A percentile compares a stretch with the other conserved stretches of the same genome.
Evolutionary conservation across 306 rosid genomes (phyloP).

Genomic region (Cicer cuneatum): DNA sequence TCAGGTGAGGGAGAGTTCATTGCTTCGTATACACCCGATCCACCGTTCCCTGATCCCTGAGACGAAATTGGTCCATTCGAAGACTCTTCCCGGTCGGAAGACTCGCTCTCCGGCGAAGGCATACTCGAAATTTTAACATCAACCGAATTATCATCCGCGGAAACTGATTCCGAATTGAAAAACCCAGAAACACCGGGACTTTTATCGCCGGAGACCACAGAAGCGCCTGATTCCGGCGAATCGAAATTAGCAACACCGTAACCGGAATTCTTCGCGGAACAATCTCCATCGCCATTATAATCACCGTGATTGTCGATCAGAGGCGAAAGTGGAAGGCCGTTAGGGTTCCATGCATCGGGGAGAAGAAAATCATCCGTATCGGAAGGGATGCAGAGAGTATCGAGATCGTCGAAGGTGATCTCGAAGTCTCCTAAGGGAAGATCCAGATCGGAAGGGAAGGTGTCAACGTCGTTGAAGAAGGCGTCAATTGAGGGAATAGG

Average conservation of each 20-base stretch:
- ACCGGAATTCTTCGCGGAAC: neutral
- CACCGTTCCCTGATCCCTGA: conserved; percentile 69
- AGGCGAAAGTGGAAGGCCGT: conserved; percentile 14
- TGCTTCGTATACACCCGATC: conserved; percentile 61
- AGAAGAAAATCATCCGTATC: conserved; percentile 65
- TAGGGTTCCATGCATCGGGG: conserved; percentile 50
- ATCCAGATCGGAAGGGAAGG: conserved; percentile 59
- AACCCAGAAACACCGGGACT: conserved; percentile 48
- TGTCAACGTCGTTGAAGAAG: conserved; percentile 41
- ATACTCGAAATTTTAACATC: conserved; percentile 36
- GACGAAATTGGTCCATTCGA: conserved; percentile 69
- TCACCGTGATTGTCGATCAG: neutral
- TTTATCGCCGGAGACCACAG: conserved; percentile 46
- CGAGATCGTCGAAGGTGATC: conserved; percentile 76
- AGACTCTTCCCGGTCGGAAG: conserved; percentile 51
- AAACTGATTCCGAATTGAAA: conserved; percentile 55
- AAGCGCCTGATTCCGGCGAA: conserved; percentile 52
- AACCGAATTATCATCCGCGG: neutral
- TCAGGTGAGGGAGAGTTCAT: conserved; percentile 53
- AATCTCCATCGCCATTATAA: neutral
- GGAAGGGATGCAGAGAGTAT: conserved; percentile 58
- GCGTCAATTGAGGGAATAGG: conserved; percentile 69
- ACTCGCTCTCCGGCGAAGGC: conserved; percentile 46
- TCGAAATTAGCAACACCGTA: conserved; percentile 18
- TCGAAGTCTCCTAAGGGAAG: conserved; percentile 63